Evolutionary conservation across 768 basidiomycete genomes (phyloP).

Genomic region (Pleurotus pulmonarius): DNA sequence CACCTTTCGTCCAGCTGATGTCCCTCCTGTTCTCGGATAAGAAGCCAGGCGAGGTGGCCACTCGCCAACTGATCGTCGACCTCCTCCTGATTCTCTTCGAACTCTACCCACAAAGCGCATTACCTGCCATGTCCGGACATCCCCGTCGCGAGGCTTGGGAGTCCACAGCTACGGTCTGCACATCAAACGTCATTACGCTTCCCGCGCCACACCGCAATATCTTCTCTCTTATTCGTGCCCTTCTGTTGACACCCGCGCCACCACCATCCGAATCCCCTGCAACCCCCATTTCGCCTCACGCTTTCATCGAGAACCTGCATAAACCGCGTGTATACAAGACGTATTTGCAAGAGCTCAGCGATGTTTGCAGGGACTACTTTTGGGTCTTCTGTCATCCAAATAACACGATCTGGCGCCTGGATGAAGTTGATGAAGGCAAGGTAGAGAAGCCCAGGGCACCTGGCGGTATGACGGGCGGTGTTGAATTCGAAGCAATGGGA

Average conservation of each 20-base stretch:
- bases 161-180: constrained; percentile 18
- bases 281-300: constrained; percentile 65
- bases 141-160: constrained; percentile 60
- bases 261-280: constrained; percentile 61
- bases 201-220: constrained; percentile 71
- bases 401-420: constrained; percentile 86
- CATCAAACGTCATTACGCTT: constrained; percentile 55
- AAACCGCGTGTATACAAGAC: constrained; percentile 72
- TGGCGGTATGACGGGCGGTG: constrained; percentile 97
- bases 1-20: constrained; percentile 83
- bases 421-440: constrained; percentile 76
- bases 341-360: constrained; percentile 80
- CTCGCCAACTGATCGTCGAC: constrained; percentile 88
- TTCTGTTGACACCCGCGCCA: constrained; percentile 72
- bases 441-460: constrained; percentile 93
- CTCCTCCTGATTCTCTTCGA: constrained; percentile 86
- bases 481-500: constrained; percentile 95
- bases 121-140: constrained; percentile 46
- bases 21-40: constrained; percentile 93
- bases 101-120: constrained; percentile 71
- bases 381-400: constrained; percentile 97
- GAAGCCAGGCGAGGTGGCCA: constrained; percentile 91
- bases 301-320: constrained; percentile 74
- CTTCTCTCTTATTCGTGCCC: constrained; percentile 69
- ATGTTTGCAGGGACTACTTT: constrained; percentile 90